phyloP scores from a whole-genome alignment of 768 basidiomycete genomes.

The Chalciporus pseudorubinellus region DNA sequence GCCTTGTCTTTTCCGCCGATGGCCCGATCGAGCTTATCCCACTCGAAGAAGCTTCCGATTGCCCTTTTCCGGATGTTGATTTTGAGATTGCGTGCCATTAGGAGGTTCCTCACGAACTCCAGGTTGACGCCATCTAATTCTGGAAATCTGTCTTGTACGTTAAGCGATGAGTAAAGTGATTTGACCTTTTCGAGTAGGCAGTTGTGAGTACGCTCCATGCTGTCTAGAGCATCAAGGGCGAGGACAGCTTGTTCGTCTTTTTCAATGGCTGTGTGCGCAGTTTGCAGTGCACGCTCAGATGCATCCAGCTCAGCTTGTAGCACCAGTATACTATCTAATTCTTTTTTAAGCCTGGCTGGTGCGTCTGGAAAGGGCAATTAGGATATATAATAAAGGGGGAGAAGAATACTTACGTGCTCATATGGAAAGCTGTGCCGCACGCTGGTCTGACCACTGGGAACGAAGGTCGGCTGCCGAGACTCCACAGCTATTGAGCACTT shows the following conservation, averaged over 20 bases:
- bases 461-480: background rate
- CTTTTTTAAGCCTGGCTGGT: constrained; percentile 30
- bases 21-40: constrained; percentile 26
- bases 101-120: constrained; percentile 4
- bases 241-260: background rate
- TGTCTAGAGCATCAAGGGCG: constrained; percentile 9
- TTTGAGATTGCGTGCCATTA: constrained; percentile 18
- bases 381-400: background rate
- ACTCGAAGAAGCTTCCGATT: constrained; percentile 26
- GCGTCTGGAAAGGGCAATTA: constrained; percentile 20
- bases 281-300: constrained; percentile 24
- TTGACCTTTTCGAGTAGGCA: constrained; percentile 1
- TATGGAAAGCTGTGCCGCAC: background rate
- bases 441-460: background rate
- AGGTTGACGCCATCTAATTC: constrained; percentile 3
- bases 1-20: constrained; percentile 18
- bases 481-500: background rate
- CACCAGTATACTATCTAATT: constrained; percentile 30
- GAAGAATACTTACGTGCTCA: background rate
- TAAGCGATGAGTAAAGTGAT: constrained; percentile 6
- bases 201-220: constrained; percentile 12
- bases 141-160: constrained; percentile 6
- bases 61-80: constrained; percentile 25
- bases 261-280: constrained; percentile 6
- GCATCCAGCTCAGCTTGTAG: constrained; percentile 32